Base-by-base conservation (phyloP, 495 filamentous ascomycete species). In the Stereocaulon alpinum region DNA sequence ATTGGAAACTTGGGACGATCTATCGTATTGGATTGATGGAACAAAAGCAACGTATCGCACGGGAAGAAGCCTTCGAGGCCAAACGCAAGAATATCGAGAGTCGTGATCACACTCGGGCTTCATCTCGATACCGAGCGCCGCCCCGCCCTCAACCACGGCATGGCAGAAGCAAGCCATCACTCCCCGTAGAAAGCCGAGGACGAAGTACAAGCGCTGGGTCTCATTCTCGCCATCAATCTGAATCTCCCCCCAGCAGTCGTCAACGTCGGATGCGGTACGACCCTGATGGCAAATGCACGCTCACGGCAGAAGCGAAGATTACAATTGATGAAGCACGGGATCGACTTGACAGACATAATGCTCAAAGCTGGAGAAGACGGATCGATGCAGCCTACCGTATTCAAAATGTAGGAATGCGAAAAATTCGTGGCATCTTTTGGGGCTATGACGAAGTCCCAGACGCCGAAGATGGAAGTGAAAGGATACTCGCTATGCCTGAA, bases 1-100 rank as follows among this genome's bases (percentile, higher is more conserved):
- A 99, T 68, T 96, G 91, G 86, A 96, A 96, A 66, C 77, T 99
- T 22, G 88, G 89, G 0, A 80, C 85, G 63, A 99, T 97, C 50
- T 97, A 97, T 65, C 84, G 92, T 6, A 80, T 86, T 22, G 93
- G 94, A 2, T 74, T 95, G 24, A 75, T 89, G 51, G 93, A 99
- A 66, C 89, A 96, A 72, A 81, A 83, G 67, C 92, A 96, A 67
- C 81, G 93, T 15, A 73, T 91, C 60, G 92, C 91, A 14, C 81
- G 93, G 27, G 89, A 95, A 71, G 89, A 95, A 45, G 92, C 93
- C 0, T 97, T 91, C 72, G 72, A 82, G 6, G 73, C 94, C 48
- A 99, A 99, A 65, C 78, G 86, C 6, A 91, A 89, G 63, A 91
- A 86, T 67, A 82, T 99, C 43, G 76, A 81, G 40, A 85, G 86